Evolutionary conservation across 345 rosid genomes (phyloP).

Genomic region (Hibiscus mutabilis): DNA sequence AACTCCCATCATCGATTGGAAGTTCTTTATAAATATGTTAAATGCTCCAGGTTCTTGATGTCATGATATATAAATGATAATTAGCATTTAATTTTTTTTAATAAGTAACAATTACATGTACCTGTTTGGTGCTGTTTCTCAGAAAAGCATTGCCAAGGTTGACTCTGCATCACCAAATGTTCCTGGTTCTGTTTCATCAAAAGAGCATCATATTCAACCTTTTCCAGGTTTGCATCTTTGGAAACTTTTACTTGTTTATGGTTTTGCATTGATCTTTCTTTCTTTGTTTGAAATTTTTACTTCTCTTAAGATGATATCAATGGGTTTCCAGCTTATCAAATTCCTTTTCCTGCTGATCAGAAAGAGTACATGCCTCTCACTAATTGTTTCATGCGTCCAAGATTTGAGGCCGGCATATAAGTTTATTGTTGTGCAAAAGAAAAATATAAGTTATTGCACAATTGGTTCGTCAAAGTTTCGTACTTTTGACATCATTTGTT

Average conservation of each 20-base stretch:
- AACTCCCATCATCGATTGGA: too few relatives aligned
- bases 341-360: not conserved
- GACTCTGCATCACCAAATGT: slow-evolving; percentile 33
- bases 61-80: too few relatives aligned
- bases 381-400: not conserved
- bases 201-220: slow-evolving; percentile 33
- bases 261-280: not conserved
- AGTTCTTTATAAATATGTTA: too few relatives aligned
- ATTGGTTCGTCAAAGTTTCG: not conserved
- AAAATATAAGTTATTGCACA: not conserved
- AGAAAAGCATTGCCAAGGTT: slow-evolving; percentile 26
- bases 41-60: too few relatives aligned
- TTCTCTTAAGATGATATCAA: not conserved
- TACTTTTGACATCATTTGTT: not conserved
- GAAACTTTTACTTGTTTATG: not conserved
- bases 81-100: too few relatives aligned
- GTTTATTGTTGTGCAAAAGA: not conserved
- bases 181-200: slow-evolving; percentile 40
- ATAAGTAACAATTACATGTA: not conserved
- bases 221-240: slow-evolving; percentile 46
- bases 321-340: not conserved
- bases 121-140: slow-evolving; percentile 10
- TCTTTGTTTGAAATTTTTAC: not conserved
- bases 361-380: not conserved
- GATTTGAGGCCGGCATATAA: not conserved